Evolutionary conservation across 2,329 filamentous ascomycete species (phyloP).

Genomic region (Fusarium sp.): DNA sequence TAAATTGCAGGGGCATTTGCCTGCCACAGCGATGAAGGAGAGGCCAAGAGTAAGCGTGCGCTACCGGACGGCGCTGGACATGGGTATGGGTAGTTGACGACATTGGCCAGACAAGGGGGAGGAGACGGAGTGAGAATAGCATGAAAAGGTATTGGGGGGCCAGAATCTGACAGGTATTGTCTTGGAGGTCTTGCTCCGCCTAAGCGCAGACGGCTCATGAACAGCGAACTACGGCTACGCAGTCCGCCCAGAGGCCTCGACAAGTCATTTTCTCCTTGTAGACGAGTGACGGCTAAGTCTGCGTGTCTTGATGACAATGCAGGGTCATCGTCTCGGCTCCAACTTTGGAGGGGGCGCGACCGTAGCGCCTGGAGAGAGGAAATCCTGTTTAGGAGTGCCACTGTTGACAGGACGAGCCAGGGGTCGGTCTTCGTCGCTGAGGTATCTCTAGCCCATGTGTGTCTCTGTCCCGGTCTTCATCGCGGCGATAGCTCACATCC

Average conservation of each 20-base stretch:
- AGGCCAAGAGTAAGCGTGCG: conserved; percentile 1
- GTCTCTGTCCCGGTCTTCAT: conserved; percentile 21
- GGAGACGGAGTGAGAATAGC: conserved; percentile 4
- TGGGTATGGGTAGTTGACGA: neutral
- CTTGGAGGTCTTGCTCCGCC: conserved; percentile 36
- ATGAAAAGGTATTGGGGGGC: conserved; percentile 1
- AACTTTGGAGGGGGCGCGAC: conserved; percentile 13
- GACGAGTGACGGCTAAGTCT: conserved; percentile 29
- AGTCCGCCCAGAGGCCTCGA: conserved; percentile 22
- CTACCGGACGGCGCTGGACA: conserved; percentile 24
- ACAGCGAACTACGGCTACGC: conserved; percentile 30
- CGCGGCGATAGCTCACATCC: conserved; percentile 5
- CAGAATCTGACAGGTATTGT: conserved; percentile 39
- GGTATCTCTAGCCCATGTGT: conserved; percentile 4
- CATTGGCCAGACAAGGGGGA: conserved; percentile 11
- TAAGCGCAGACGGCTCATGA: conserved; percentile 31
- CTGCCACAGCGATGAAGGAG: conserved; percentile 18
- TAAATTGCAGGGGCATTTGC: conserved; percentile 9
- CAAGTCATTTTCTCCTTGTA: conserved; percentile 30
- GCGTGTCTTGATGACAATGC: conserved; percentile 35
- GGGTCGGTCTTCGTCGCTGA: neutral
- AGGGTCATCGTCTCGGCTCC: conserved; percentile 19
- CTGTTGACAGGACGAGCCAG: conserved; percentile 10
- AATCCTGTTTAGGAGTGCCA: neutral
- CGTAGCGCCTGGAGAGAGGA: conserved; percentile 2